Evolutionary conservation across 2,329 filamentous ascomycete genomes (phyloP), one percentile per base, ranked within the genome.

Genomic region (Verticillium nubilum): DNA sequence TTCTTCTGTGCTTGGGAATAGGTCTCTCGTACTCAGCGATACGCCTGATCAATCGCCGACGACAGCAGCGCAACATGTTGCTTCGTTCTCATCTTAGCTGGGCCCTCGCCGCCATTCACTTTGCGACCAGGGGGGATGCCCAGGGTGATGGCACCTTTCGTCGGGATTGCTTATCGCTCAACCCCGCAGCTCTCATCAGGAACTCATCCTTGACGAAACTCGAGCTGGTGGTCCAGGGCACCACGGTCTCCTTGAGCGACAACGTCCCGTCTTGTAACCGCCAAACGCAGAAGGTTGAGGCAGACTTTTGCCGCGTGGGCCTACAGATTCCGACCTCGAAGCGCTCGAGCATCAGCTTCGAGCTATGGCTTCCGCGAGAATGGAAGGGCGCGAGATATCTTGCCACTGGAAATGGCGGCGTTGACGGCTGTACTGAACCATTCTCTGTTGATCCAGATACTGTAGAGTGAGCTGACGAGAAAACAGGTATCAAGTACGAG

Each of bases 341-440:
- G 17, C 53, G 53, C 28, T 54, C 53, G 15, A 33, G 70, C 61
- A 77, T 83, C 31, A 75, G 69, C 12, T 64, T 80, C 23, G 79
- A 81, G 63, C 70, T 74, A 1, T 82, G 79, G 79, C 73, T 82
- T 28, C 79, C 79, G 0, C 65, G 70, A 31, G 60, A 67, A 35
- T 82, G 80, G 69, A 74, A 72, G 4, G 67, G 62, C 1, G 73
- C 76, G 1, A 75, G 80, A 0, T 76, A 80, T 61, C 62, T 83
- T 42, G 76, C 73, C 26, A 79, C 76, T 0, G 80, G 79, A 1
- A 82, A 82, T 52, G 79, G 78, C 4, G 80, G 80, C 2, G 66
- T 82, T 13, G 73, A 74, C 42, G 80, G 79, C 19, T 80, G 80
- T 69, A 23, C 55, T 65, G 55, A n/a, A 15, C 7, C 25, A 54